These are phyloP conservation scores for Lentinus tigrinus DNA, from an alignment of 768 basidiomycete genomes.

Conservation along the genomic window DNA sequence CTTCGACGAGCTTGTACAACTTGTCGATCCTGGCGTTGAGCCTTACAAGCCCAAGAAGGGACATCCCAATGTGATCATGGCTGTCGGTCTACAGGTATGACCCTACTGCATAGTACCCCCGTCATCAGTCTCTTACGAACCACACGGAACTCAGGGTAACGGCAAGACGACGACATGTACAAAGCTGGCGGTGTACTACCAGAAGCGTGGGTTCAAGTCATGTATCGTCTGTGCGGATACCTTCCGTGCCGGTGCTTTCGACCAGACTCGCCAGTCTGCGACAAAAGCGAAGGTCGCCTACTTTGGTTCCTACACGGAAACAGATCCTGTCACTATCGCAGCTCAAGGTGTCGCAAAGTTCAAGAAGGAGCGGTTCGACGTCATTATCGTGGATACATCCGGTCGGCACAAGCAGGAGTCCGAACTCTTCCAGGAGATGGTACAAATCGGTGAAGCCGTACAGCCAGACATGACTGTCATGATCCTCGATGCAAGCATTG, in stretches of 20 bases:
- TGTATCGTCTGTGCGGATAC: conserved; percentile 99
- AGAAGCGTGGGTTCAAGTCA: conserved; percentile 94
- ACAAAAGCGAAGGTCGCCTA: conserved; percentile 99
- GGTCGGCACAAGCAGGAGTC: conserved; percentile 97
- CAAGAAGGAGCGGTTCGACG: conserved; percentile 97
- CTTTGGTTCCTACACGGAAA: conserved; percentile 98
- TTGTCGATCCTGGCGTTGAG: conserved; percentile 95
- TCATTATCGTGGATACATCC: conserved; percentile 98
- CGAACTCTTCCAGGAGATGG: conserved; percentile 97
- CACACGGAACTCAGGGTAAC: conserved; percentile 61
- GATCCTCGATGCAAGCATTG: conserved; percentile 95
- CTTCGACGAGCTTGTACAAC: conserved; percentile 91
- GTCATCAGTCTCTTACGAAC: neutral
- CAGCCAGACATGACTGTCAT: conserved; percentile 96
- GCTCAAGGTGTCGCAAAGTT: conserved; percentile 95
- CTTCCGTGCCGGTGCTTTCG: conserved; percentile 98
- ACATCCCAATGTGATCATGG: conserved; percentile 93
- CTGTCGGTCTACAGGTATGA: conserved; percentile 88
- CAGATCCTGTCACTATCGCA: conserved; percentile 94
- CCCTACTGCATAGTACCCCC: neutral
- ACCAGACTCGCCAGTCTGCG: conserved; percentile 97
- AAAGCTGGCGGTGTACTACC: conserved; percentile 96
- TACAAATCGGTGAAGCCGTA: conserved; percentile 91
- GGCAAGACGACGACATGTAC: conserved; percentile 99
- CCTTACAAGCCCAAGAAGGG: conserved; percentile 97